A percentile compares a stretch with the other conserved stretches of the same genome.
phyloP scores from a whole-genome alignment of 73 alveolate species.

The Symbiodinium pilosum region DNA sequence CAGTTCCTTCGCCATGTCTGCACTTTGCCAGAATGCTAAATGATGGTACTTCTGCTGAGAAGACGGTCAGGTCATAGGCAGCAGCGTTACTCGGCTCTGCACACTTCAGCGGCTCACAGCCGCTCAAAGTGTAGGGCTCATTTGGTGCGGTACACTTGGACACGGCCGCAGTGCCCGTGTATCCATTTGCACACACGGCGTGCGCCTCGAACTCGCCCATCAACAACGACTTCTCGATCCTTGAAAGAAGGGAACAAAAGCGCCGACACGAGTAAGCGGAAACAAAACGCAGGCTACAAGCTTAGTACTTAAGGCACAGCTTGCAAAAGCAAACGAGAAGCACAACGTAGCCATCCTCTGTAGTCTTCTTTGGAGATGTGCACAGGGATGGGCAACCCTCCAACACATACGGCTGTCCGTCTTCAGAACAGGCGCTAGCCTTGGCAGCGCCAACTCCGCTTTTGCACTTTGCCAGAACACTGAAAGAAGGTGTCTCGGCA shows the following conservation, averaged over 20 bases:
- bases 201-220: slow-evolving; percentile 11
- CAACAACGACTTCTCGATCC: background rate
- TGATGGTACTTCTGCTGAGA: slow-evolving; percentile 46
- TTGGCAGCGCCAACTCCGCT: slow-evolving; percentile 35
- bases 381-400: slow-evolving; percentile 37
- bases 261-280: too few species aligned
- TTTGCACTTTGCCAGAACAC: slow-evolving; percentile 32
- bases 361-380: background rate
- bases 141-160: background rate
- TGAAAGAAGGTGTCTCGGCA: slow-evolving; percentile 48
- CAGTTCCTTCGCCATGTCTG: slow-evolving; percentile 19
- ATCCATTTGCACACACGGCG: background rate
- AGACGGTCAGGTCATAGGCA: slow-evolving; percentile 54
- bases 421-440: slow-evolving; percentile 37
- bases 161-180: background rate
- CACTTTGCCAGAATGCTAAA: slow-evolving; percentile 59
- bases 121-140: slow-evolving; percentile 36
- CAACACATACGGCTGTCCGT: slow-evolving; percentile 38
- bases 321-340: background rate
- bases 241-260: background rate
- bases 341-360: background rate
- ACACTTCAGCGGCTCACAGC: slow-evolving; percentile 53
- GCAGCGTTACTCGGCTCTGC: slow-evolving; percentile 49
- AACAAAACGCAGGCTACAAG: too few species aligned
- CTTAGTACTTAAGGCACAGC: too few species aligned